phyloP scores from a whole-genome alignment of 2,329 filamentous ascomycete genomes.

The Apiospora aurea region DNA sequence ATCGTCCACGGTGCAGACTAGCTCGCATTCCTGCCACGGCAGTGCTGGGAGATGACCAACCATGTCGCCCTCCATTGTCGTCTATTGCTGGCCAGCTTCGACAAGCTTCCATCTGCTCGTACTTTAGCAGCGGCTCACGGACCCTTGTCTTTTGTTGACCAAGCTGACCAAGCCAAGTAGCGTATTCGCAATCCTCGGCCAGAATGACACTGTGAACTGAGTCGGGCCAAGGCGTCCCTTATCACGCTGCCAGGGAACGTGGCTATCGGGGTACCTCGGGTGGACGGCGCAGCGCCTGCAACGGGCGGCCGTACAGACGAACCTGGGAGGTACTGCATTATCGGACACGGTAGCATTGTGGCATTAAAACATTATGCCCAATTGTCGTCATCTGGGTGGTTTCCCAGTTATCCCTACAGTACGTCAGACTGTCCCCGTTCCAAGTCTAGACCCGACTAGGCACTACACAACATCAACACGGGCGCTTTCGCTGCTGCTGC shows the following conservation, averaged over 20 bases:
- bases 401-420: constrained; percentile 22
- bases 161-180: constrained; percentile 14
- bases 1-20: constrained; percentile 39
- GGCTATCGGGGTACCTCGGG: constrained; percentile 8
- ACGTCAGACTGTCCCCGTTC: constrained; percentile 22
- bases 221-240: constrained; percentile 11
- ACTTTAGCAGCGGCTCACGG: constrained; percentile 21
- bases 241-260: constrained; percentile 20
- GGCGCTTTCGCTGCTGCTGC: neutral
- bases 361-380: constrained; percentile 1
- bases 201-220: constrained; percentile 20
- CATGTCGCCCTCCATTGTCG: constrained; percentile 21
- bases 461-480: neutral
- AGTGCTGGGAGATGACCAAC: constrained; percentile 20
- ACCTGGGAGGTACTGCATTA: constrained; percentile 14
- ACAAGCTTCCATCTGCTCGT: constrained; percentile 33
- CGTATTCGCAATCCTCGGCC: constrained; percentile 16
- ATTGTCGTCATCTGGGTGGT: constrained; percentile 15
- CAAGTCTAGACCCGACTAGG: constrained; percentile 16
- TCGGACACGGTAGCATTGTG: constrained; percentile 19
- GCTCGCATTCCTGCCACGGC: constrained; percentile 34
- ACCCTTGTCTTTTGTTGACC: neutral
- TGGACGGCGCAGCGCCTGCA: constrained; percentile 3
- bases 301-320: neutral
- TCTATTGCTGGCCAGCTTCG: constrained; percentile 25